phyloP scores from a whole-genome alignment of 1,284 basidiomycete species.

The Chalciporus sp. region DNA sequence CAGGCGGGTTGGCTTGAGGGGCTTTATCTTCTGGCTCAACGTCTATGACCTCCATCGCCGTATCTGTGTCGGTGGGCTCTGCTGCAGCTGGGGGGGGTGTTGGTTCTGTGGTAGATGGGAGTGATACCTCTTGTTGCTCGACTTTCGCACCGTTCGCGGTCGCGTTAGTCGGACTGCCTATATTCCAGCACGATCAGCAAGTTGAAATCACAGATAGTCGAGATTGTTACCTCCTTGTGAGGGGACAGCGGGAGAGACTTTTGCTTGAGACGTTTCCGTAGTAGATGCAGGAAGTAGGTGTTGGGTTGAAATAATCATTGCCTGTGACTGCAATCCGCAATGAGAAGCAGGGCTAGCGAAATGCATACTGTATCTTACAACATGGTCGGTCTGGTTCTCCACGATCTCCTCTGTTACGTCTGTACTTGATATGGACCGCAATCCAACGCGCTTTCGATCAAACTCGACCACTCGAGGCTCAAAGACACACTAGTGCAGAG shows the following conservation, averaged over 20 bases:
- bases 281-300: conserved; percentile 60
- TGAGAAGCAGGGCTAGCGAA: conserved; percentile 1
- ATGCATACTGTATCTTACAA: conserved; percentile 45
- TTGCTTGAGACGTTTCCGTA: conserved; percentile 22
- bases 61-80: conserved; percentile 35
- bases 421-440: conserved; percentile 48
- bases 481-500: conserved; percentile 73
- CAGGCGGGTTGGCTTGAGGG: conserved; percentile 25
- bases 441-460: conserved; percentile 67
- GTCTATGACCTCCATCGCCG: conserved; percentile 51
- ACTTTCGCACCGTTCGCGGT: conserved; percentile 33
- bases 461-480: conserved; percentile 92
- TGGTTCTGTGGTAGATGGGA: conserved; percentile 37
- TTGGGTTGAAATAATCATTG: conserved; percentile 85
- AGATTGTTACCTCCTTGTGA: conserved; percentile 32
- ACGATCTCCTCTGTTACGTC: conserved; percentile 76
- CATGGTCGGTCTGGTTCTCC: conserved; percentile 61
- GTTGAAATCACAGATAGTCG: neutral
- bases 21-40: conserved; percentile 51
- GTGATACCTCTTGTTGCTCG: conserved; percentile 37
- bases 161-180: conserved; percentile 29
- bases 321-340: conserved; percentile 59
- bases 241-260: conserved; percentile 20
- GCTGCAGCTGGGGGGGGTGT: conserved; percentile 31
- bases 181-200: neutral